Conservation (phyloP, 768 basidiomycete genomes). For the Royoungia palumana region DNA sequence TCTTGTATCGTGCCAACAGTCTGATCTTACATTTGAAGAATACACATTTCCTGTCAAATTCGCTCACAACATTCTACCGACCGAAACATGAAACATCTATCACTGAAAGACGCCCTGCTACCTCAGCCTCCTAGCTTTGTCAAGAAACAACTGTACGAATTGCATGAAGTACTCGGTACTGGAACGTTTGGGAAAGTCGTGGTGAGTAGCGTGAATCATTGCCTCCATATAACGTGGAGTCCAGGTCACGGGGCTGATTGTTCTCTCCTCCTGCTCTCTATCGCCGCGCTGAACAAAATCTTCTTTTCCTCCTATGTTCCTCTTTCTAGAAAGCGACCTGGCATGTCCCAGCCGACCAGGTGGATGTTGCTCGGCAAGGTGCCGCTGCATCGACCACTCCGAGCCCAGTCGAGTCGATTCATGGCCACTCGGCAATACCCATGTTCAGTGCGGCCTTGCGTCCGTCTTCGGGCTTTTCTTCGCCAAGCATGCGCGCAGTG, state of each 20-base stretch:
- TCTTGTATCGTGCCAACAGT: background rate
- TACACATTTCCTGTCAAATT: background rate
- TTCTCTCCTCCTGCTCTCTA: slow-evolving; percentile 1
- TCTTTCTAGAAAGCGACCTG: slow-evolving; percentile 62
- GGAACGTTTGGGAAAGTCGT: slow-evolving; percentile 93
- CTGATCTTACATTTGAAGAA: background rate
- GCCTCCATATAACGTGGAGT: background rate
- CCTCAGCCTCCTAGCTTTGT: slow-evolving; percentile 81
- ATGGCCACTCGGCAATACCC: slow-evolving; percentile 27
- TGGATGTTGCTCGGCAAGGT: slow-evolving; percentile 54
- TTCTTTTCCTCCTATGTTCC: background rate
- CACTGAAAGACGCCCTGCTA: slow-evolving; percentile 57
- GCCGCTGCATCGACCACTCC: slow-evolving; percentile 41
- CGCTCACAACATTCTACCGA: background rate
- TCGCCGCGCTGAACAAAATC: background rate
- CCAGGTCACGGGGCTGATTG: background rate
- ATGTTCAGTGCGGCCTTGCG: slow-evolving; percentile 27
- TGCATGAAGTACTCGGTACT: slow-evolving; percentile 69
- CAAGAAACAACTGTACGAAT: slow-evolving; percentile 82
- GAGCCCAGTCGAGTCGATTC: slow-evolving; percentile 17
- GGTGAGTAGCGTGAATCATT: slow-evolving; percentile 40
- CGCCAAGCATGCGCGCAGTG: slow-evolving; percentile 28
- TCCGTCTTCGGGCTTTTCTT: slow-evolving; percentile 15
- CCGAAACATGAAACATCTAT: slow-evolving; percentile 32
- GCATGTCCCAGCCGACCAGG: slow-evolving; percentile 65